These are phyloP conservation scores for Amanita pallidorosea DNA, from an alignment of 768 basidiomycete genomes.

Conservation along the genomic window DNA sequence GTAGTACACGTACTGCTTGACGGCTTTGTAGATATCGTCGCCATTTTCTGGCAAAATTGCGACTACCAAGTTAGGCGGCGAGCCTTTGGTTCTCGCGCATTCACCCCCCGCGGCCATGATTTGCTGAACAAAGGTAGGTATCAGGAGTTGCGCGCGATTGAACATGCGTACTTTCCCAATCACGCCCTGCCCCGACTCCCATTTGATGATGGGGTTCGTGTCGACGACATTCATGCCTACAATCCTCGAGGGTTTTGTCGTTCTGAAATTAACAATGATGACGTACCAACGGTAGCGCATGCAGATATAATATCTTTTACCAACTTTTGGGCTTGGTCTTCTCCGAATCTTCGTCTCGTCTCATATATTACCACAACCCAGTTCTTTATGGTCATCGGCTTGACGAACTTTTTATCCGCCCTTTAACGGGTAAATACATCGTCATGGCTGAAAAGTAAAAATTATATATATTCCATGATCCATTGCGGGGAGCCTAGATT, in stretches of 20 bases:
- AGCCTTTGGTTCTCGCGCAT: conserved; percentile 25
- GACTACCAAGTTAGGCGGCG: conserved; percentile 47
- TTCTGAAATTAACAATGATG: conserved; percentile 11
- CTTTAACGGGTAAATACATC: conserved; percentile 34
- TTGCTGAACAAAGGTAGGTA: conserved; percentile 29
- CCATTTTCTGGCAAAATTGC: conserved; percentile 63
- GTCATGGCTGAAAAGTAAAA: background rate
- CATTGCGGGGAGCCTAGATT: conserved; percentile 44
- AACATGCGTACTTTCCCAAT: conserved; percentile 24
- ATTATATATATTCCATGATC: conserved; percentile 69
- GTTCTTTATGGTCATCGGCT: conserved; percentile 35
- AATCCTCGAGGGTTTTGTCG: conserved; percentile 20
- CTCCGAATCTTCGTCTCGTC: conserved; percentile 36
- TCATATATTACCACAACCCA: conserved; percentile 67
- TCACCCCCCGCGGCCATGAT: conserved; percentile 39
- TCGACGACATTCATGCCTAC: conserved; percentile 51
- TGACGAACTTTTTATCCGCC: conserved; percentile 60
- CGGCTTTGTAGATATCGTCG: conserved; percentile 63
- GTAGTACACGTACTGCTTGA: conserved; percentile 57
- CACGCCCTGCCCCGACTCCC: conserved; percentile 47
- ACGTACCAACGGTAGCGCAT: conserved; percentile 50
- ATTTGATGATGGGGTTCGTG: conserved; percentile 31
- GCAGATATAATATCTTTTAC: conserved; percentile 36
- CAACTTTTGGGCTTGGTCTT: conserved; percentile 33
- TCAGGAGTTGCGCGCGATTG: background rate